A percentile compares a stretch with the other conserved stretches of the same genome.
Conservation (phyloP, 495 filamentous ascomycete species). For the Geopyxis carbonaria region DNA sequence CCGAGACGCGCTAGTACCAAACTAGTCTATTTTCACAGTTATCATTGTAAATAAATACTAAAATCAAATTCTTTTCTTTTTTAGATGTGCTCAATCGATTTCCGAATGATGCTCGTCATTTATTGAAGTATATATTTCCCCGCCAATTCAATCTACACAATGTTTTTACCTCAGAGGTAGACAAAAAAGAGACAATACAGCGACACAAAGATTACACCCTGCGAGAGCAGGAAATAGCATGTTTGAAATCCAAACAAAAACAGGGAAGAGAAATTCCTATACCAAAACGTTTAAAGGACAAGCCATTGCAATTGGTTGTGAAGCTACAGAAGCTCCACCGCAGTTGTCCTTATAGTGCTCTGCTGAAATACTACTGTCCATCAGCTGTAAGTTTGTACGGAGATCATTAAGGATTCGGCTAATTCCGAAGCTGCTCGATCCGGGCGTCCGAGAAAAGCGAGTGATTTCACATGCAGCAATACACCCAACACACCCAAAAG, state of each 20-base stretch:
- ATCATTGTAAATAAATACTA: no score
- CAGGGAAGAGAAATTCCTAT: constrained; percentile 28
- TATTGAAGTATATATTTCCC: constrained; percentile 90
- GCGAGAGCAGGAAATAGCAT: constrained; percentile 63
- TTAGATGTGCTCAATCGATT: constrained; percentile 76
- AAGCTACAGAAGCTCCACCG: constrained; percentile 52
- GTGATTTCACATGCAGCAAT: constrained; percentile 8
- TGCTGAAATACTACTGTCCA: constrained; percentile 73
- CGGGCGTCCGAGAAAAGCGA: constrained; percentile 14
- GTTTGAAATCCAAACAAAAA: constrained; percentile 14
- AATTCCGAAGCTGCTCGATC: constrained; percentile 12
- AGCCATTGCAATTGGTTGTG: constrained; percentile 38
- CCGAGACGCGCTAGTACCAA: no score
- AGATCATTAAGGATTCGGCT: background rate
- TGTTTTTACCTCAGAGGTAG: constrained; percentile 57
- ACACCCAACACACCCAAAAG: background rate
- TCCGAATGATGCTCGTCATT: constrained; percentile 39
- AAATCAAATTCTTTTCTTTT: no score
- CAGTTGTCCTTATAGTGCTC: constrained; percentile 56
- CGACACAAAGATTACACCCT: constrained; percentile 66
- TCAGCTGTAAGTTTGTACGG: constrained; percentile 5
- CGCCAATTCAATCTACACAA: constrained; percentile 80
- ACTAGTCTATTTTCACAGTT: no score
- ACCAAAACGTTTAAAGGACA: constrained; percentile 63
- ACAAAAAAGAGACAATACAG: constrained; percentile 46